Conservation (phyloP, 306 rosid genomes). For the Lotus japonicus region DNA sequence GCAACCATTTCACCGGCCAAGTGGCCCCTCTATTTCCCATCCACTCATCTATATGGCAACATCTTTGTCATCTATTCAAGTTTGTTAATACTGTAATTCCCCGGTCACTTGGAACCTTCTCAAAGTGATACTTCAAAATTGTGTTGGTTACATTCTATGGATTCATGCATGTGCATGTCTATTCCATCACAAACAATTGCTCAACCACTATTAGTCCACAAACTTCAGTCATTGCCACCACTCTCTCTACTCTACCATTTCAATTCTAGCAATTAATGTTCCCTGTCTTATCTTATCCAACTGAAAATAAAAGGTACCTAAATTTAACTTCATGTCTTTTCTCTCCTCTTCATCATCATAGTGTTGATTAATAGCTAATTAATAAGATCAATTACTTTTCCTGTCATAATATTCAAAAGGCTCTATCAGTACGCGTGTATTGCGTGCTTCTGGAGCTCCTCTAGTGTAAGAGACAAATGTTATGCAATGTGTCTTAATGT, state of each 20-base stretch:
- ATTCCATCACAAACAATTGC: too few species aligned
- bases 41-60: not conserved
- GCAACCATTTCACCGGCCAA: not conserved
- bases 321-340: too few species aligned
- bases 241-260: not conserved
- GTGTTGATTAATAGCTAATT: not conserved
- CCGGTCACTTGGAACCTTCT: not conserved
- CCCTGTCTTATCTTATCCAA: not conserved
- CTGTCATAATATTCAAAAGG: not conserved
- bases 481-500: not conserved
- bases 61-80: not conserved
- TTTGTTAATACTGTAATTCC: not conserved
- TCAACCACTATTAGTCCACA: too few species aligned
- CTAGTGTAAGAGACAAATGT: not conserved
- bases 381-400: not conserved
- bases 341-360: too few species aligned
- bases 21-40: constrained; percentile 5
- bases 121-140: not conserved
- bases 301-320: not conserved
- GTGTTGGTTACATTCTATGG: too few species aligned
- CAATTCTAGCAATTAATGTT: constrained; percentile 9
- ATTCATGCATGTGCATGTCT: too few species aligned
- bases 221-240: too few species aligned
- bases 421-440: not conserved
- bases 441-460: not conserved